These are phyloP conservation scores for Carex cristatella DNA, from an alignment of 176 grass and related monocot genomes.

Conservation along the genomic window DNA sequence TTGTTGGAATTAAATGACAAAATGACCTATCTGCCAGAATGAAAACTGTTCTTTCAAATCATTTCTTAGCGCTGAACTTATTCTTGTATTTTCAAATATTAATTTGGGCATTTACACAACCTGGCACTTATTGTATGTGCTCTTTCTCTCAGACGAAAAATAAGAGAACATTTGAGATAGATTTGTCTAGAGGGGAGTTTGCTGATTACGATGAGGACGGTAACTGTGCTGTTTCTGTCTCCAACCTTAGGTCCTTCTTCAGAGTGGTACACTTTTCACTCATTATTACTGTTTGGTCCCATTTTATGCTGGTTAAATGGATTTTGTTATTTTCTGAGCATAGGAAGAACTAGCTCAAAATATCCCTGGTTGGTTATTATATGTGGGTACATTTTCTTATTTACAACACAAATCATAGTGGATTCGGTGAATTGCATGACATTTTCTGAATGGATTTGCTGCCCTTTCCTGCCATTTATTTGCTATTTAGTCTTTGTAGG, in stretches of 20 bases:
- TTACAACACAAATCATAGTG: background rate
- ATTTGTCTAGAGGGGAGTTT: slow-evolving; percentile 75
- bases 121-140: background rate
- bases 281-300: background rate
- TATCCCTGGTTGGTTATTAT: background rate
- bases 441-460: background rate
- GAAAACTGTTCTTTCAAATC: no score
- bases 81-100: background rate
- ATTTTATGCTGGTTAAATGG: background rate
- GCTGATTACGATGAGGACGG: slow-evolving; percentile 80
- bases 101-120: background rate
- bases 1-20: slow-evolving; percentile 1
- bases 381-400: background rate
- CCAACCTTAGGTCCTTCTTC: slow-evolving; percentile 56
- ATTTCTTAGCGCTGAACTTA: background rate
- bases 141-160: slow-evolving; percentile 35
- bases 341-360: background rate
- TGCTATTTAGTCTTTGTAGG: background rate
- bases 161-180: slow-evolving; percentile 53
- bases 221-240: slow-evolving; percentile 55
- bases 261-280: slow-evolving; percentile 56
- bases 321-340: background rate
- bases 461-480: background rate
- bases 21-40: background rate
- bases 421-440: background rate